Conservation (phyloP, 495 filamentous ascomycete genomes). For the Hapsidospora chrysogenum region DNA sequence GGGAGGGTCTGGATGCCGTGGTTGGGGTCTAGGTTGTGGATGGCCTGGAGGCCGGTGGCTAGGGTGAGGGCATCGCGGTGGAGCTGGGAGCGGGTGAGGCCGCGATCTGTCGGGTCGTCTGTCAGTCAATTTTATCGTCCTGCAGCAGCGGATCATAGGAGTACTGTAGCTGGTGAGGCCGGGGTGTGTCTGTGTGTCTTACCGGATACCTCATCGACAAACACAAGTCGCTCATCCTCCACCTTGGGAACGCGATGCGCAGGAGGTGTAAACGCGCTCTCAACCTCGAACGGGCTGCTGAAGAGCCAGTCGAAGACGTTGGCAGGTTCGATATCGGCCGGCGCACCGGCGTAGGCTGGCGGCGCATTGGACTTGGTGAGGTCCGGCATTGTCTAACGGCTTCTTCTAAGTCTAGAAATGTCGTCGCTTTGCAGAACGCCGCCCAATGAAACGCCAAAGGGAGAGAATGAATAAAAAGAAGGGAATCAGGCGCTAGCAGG, state of each 20-base stretch:
- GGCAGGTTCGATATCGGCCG: constrained; percentile 7
- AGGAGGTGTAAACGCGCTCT: constrained; percentile 8
- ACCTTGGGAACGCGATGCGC: constrained; percentile 8
- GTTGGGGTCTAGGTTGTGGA: constrained; percentile 8
- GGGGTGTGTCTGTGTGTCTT: too few relatives aligned
- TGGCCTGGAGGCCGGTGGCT: constrained; percentile 8
- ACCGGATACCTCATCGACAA: constrained; percentile 14
- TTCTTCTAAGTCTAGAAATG: too few relatives aligned
- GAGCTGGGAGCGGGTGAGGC: constrained; percentile 12
- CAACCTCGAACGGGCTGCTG: constrained; percentile 11
- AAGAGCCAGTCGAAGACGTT: constrained; percentile 12
- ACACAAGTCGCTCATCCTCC: constrained; percentile 10
- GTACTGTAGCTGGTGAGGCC: not conserved
- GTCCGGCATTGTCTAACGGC: too few relatives aligned
- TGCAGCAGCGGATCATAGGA: not conserved
- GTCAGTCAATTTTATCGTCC: not conserved
- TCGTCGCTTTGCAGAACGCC: too few relatives aligned
- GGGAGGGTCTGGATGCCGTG: constrained; percentile 13
- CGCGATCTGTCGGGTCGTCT: constrained; percentile 8
- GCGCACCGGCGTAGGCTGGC: constrained; percentile 8
- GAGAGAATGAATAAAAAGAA: too few relatives aligned
- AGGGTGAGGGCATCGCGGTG: constrained; percentile 9
- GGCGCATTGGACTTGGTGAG: too few relatives aligned
- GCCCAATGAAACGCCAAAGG: too few relatives aligned
- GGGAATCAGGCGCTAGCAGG: too few relatives aligned